Percentiles rank a stretch among this genome's conserved stretches.
These are phyloP conservation scores for Carex parvula DNA, from an alignment of 176 grass and related monocot species.

Conservation along the genomic window DNA sequence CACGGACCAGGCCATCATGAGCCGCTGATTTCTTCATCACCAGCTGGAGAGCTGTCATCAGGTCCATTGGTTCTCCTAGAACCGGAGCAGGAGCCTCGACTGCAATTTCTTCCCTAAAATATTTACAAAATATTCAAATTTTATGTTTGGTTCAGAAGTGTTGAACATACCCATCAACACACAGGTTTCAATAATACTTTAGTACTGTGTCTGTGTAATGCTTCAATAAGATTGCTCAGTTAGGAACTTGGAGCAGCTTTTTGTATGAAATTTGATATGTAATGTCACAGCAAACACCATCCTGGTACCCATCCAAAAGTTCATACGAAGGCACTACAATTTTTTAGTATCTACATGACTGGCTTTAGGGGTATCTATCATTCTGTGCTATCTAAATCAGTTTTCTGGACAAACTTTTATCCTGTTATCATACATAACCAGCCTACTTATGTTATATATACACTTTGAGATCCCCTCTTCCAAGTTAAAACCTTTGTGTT, in stretches of 20 bases:
- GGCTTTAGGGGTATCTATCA: too few species aligned
- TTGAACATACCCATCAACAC: neutral
- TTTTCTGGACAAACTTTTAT: too few species aligned
- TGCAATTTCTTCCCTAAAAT: constrained; percentile 37
- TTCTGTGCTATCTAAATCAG: too few species aligned
- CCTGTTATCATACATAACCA: too few species aligned
- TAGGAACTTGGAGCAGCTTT: neutral
- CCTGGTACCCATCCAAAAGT: too few species aligned
- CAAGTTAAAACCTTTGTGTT: too few species aligned
- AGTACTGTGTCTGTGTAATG: neutral
- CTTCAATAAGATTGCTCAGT: neutral
- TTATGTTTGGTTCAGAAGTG: neutral
- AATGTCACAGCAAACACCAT: too few species aligned
- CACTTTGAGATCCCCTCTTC: too few species aligned
- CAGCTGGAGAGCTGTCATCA: constrained; percentile 62
- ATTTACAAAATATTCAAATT: neutral
- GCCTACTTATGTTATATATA: too few species aligned
- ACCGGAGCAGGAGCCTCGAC: constrained; percentile 24
- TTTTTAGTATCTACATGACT: too few species aligned
- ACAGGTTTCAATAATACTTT: neutral
- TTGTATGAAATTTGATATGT: too few species aligned
- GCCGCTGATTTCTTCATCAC: constrained; percentile 52
- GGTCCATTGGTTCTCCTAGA: constrained; percentile 65
- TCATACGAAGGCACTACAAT: too few species aligned
- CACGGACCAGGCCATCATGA: constrained; percentile 39